Base-by-base conservation (phyloP, 176 grass and related monocot species). In the Guadua angustifolia region DNA sequence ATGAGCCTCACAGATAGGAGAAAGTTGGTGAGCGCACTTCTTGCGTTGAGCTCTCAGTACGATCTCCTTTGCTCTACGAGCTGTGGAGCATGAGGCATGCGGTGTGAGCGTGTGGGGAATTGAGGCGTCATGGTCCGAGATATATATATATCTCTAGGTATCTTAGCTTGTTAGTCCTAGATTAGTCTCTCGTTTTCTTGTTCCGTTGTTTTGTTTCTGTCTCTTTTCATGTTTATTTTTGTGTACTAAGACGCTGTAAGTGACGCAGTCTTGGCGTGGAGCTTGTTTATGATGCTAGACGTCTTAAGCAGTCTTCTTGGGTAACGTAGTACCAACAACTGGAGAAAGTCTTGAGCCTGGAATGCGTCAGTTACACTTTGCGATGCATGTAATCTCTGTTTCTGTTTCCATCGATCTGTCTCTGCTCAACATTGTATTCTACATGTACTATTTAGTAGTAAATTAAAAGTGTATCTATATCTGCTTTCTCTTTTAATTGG, bases 61-160 rank as follows among this genome's bases (percentile, higher is more conserved):
- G 39, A 60, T 71, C 66, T 83, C 64, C 74, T 80, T 36, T 53
- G 77, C 80, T 89, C 73, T 10, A 35, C 57, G 67, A 66, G 53
- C 67, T 65, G 43, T 7, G 66, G 67, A 64, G 77, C 44, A 38
- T 51, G 71, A 60, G 85, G 69, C 17, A 64, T 18, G 65, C 17
- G 67, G 72, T 67, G 84, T 72, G 74, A 84, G 91, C 59, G 59
- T 65, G 85, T 84, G 91, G 88, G 91, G 91, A 93, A 93, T 93
- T 83, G 91, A 93, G 88, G 88, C 85, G 86, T 88, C 72, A 75
- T 93, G 91, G 91, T 93, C 91, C 91, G 91, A 93, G 83, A 92
- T 92, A 82, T 79, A 79, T 73, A 18, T 77, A 76, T 85, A n/a
- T 85, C 71, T 81, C 75, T 86, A 79, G 79, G 80, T 83, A 82